Percentiles rank a stretch among this genome's conserved stretches.
phyloP scores from a whole-genome alignment of 148 eudicot species.

The Rhododendron williamsianum region DNA sequence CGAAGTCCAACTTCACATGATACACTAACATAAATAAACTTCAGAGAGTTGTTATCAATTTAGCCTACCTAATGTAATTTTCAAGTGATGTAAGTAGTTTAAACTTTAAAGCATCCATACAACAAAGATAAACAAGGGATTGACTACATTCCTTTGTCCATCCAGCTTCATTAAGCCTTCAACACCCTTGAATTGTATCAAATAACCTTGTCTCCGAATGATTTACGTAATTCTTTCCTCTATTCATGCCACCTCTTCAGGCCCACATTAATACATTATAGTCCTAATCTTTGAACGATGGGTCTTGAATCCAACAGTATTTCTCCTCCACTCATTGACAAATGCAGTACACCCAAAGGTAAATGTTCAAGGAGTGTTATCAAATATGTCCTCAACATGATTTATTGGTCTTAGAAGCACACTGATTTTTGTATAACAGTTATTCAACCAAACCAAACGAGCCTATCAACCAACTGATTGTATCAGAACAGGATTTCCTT shows the following conservation, averaged over 20 bases:
- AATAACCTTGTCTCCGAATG: not conserved
- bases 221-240: not conserved
- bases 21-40: not conserved
- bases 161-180: not conserved
- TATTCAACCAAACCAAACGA: not conserved
- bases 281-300: not conserved
- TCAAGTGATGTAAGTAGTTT: not conserved
- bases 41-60: not conserved
- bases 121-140: not conserved
- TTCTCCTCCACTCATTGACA: not conserved
- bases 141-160: not conserved
- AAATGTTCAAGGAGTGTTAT: not conserved
- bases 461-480: not conserved
- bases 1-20: not conserved
- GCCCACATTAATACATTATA: not conserved
- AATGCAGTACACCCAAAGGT: not conserved
- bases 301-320: not conserved
- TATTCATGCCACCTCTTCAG: not conserved
- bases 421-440: not conserved
- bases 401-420: not conserved
- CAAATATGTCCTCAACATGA: not conserved
- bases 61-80: not conserved
- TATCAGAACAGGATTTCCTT: not conserved
- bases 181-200: not conserved
- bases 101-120: not conserved